phyloP scores from a whole-genome alignment of 1,139 yeast genomes.

The Sugiyamaella xylanicola region DNA sequence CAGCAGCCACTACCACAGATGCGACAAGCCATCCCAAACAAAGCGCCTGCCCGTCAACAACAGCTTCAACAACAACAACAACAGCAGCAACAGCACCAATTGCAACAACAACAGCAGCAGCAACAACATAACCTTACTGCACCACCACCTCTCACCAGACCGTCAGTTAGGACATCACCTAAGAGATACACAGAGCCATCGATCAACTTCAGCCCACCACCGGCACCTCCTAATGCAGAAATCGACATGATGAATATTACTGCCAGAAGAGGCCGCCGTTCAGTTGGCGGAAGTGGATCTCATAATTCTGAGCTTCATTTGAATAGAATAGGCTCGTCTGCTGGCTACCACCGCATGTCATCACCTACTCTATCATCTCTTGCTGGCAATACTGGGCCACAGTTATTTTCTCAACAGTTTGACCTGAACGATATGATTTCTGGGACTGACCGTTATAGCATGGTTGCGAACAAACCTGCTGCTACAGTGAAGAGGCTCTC shows the following conservation, averaged over 20 bases:
- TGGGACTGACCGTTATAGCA: constrained; percentile 37
- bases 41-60: neutral
- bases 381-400: constrained; percentile 13
- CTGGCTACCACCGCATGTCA: constrained; percentile 23
- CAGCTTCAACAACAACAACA: neutral
- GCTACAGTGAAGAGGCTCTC: constrained; percentile 23
- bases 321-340: constrained; percentile 18
- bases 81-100: constrained; percentile 17
- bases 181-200: constrained; percentile 11
- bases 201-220: constrained; percentile 10
- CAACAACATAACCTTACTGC: neutral
- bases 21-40: neutral
- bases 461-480: constrained; percentile 23
- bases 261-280: constrained; percentile 28
- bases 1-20: constrained; percentile 18
- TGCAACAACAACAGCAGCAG: constrained; percentile 17
- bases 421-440: constrained; percentile 37
- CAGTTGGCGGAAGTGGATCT: constrained; percentile 15
- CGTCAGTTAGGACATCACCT: constrained; percentile 8
- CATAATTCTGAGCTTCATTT: constrained; percentile 16
- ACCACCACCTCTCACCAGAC: constrained; percentile 1
- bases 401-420: constrained; percentile 37
- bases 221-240: constrained; percentile 24
- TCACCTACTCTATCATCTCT: constrained; percentile 22
- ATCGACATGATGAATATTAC: constrained; percentile 38